Percentiles rank a stretch among this genome's conserved stretches.
Evolutionary conservation across 768 basidiomycete genomes (phyloP).

Genomic region (Tulasnella sp.): DNA sequence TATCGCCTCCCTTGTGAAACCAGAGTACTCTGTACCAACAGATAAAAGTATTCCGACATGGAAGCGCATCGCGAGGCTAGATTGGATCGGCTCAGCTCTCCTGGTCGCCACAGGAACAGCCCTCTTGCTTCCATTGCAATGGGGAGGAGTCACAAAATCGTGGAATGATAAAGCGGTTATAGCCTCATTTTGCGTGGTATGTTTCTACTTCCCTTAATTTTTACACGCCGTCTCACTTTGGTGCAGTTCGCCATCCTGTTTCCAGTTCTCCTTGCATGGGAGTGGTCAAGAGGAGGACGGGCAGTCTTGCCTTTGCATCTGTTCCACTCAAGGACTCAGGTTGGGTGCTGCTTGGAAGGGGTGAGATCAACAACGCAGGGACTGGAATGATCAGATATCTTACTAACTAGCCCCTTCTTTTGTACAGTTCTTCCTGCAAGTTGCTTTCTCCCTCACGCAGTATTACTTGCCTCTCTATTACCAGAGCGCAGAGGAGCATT

Average conservation of each 20-base stretch:
- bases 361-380: no score
- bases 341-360: constrained; percentile 24
- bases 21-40: constrained; percentile 20
- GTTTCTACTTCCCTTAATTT: not conserved
- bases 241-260: constrained; percentile 18
- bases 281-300: constrained; percentile 26
- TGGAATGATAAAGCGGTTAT: constrained; percentile 31
- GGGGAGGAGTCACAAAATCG: constrained; percentile 33
- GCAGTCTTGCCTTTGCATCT: constrained; percentile 31
- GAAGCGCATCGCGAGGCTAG: constrained; percentile 22
- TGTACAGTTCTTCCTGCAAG: constrained; percentile 19
- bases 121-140: constrained; percentile 32
- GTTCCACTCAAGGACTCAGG: constrained; percentile 25
- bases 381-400: no score
- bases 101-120: constrained; percentile 28
- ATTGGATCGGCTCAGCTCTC: constrained; percentile 31
- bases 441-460: constrained; percentile 19
- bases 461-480: constrained; percentile 29
- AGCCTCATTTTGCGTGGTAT: constrained; percentile 19
- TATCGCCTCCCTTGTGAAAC: constrained; percentile 26
- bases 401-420: no score
- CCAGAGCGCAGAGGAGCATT: constrained; percentile 23
- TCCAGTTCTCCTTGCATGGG: constrained; percentile 27
- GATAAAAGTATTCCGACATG: constrained; percentile 17
- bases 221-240: constrained; percentile 18